phyloP scores from a whole-genome alignment of 768 basidiomycete species.

The Jaapia argillacea region DNA sequence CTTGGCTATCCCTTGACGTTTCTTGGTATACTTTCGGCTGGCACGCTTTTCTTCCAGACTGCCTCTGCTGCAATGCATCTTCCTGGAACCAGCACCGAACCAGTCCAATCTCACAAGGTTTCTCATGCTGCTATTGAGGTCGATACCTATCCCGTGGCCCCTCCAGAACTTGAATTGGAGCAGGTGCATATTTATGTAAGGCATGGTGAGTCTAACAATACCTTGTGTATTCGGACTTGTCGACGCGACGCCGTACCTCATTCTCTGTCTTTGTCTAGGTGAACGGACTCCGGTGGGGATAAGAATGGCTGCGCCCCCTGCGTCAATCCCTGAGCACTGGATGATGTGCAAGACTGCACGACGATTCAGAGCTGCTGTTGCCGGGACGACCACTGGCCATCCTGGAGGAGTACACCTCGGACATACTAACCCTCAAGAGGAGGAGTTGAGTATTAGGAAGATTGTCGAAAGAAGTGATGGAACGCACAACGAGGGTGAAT shows the following conservation, averaged over 20 bases:
- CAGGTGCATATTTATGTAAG: slow-evolving; percentile 20
- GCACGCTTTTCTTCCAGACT: no score
- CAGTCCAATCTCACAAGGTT: no score
- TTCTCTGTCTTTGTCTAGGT: slow-evolving; percentile 28
- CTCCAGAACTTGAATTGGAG: slow-evolving; percentile 11
- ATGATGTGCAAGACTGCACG: slow-evolving; percentile 48
- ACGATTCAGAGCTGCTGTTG: slow-evolving; percentile 37
- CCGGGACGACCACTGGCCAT: slow-evolving; percentile 14
- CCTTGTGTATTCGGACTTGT: neutral
- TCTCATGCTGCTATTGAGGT: slow-evolving; percentile 8
- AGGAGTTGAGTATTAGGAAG: slow-evolving; percentile 26
- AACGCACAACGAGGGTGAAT: slow-evolving; percentile 41
- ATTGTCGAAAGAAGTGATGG: slow-evolving; percentile 54
- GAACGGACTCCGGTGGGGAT: slow-evolving; percentile 72
- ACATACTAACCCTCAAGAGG: neutral
- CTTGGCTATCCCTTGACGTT: no score
- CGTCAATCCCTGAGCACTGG: slow-evolving; percentile 62
- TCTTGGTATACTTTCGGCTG: no score
- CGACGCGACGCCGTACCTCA: neutral
- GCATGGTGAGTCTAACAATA: slow-evolving; percentile 12
- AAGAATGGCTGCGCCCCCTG: slow-evolving; percentile 50
- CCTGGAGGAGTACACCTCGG: slow-evolving; percentile 12
- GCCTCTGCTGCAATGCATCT: no score
- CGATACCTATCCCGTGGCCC: slow-evolving; percentile 13
- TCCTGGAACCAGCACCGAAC: no score